Evolutionary conservation across 2,329 filamentous ascomycete genomes (phyloP), one percentile per base, ranked within the genome.

Genomic region (Cladophialophora yegresii): DNA sequence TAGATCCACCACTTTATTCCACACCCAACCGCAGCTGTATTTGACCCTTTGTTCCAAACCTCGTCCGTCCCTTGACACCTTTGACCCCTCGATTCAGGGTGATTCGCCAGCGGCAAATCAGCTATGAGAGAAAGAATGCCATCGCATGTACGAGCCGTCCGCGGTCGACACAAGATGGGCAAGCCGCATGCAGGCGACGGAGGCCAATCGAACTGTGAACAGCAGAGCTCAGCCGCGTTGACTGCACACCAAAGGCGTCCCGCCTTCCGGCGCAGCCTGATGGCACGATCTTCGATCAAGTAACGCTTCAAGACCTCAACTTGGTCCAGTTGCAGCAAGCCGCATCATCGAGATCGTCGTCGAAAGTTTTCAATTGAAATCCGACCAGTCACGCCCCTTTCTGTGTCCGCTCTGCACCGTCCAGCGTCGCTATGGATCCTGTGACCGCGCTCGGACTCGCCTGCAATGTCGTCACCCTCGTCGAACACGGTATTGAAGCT

Each of bases 401-500:
- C 51, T 4, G 22, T 54, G 12, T 33, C 10, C n/a, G 23, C n/a
- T 33, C 22, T 2, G n/a, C n/a, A 26, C 13, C 36, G 36, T 43
- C 16, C 23, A 53, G n/a, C 8, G 36, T 43, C 54, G 22, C 47
- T 26, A 63, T 63, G 54, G 60, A 65, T 8, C 58, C 63, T 16
- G 13, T 65, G 22, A 50, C 32, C 22, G 60, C 63, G 16, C 43
- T 64, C 16, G 16, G 45, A 4, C 51, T 66, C n/a, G 65, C 54
- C 16, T 65, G 65, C 65, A 67, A 67, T 47, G 53, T 67, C 49
- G 16, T 58, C 2, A 54, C 64, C 26, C 60, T 67, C 36, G 28
- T 64, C 23, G 61, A 64, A 54, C 62, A 61, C 32, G 62, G 28
- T 12, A 64, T 67, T 33, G 36, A 65, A 33, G 65, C 58, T 10